phyloP scores from a whole-genome alignment of 345 rosid species.

The Anacardium occidentale region DNA sequence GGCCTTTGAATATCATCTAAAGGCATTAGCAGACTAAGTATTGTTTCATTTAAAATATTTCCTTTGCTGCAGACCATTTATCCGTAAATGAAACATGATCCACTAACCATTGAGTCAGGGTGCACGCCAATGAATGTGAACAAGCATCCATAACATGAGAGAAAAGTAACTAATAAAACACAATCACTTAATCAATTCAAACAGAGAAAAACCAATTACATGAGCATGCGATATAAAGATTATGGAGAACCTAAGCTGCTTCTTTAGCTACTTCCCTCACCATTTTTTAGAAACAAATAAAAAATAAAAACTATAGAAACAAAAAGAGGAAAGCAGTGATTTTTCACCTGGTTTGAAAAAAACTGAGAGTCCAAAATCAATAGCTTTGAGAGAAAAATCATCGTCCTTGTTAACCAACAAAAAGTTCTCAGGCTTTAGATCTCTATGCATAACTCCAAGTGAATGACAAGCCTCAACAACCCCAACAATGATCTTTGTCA shows the following conservation, averaged over 20 bases:
- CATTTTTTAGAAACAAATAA: not conserved
- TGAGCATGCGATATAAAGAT: not conserved
- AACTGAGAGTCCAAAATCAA: conserved; percentile 95
- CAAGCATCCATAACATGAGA: not conserved
- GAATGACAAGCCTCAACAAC: conserved; percentile 98
- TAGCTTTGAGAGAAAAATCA: conserved; percentile 96
- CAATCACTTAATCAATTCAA: not conserved
- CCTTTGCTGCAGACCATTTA: not conserved
- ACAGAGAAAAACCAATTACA: not conserved
- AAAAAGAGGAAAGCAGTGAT: not conserved
- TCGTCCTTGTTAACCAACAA: conserved; percentile 95
- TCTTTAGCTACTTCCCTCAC: not conserved
- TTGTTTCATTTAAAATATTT: not conserved
- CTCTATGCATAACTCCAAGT: conserved; percentile 98
- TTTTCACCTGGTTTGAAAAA: conserved; percentile 90
- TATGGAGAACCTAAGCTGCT: not conserved
- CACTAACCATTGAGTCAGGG: not conserved
- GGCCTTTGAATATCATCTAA: not conserved
- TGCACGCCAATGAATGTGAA: not conserved
- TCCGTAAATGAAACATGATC: not conserved
- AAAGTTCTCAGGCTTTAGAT: conserved; percentile 96
- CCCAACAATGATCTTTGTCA: conserved; percentile 89
- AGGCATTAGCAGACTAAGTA: conserved; percentile 4
- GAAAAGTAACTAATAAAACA: not conserved
- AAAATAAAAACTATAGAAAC: not conserved